Evolutionary conservation across 169 alveolate genomes (phyloP).

Genomic region (Hepatocystis sp.): DNA sequence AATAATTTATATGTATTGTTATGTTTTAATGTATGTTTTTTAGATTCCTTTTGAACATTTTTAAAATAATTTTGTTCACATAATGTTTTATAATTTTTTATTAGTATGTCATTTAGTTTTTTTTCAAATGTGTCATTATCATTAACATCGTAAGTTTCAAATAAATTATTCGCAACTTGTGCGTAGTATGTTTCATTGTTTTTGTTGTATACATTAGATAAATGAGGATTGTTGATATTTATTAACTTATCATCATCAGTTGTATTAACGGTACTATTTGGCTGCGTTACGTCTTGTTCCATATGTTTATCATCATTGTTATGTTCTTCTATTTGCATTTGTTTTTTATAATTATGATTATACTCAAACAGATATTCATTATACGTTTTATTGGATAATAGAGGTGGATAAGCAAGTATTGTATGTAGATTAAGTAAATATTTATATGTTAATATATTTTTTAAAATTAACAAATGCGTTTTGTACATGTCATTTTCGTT

Average conservation of each 20-base stretch:
- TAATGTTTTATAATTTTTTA: slow-evolving; percentile 13
- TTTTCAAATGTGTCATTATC: slow-evolving; percentile 12
- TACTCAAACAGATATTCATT: slow-evolving; percentile 34
- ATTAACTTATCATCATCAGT: no score
- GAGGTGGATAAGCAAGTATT: slow-evolving; percentile 31
- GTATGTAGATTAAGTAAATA: slow-evolving; percentile 57
- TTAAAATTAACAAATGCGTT: slow-evolving; percentile 27
- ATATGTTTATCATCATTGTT: background rate
- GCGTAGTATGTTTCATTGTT: no score
- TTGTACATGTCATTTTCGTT: slow-evolving; percentile 27
- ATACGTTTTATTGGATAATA: slow-evolving; percentile 24
- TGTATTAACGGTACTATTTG: no score
- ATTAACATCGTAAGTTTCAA: no score
- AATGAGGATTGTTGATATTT: no score
- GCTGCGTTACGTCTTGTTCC: no score
- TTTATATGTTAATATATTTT: slow-evolving; percentile 49
- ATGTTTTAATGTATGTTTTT: background rate
- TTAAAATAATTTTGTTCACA: slow-evolving; percentile 10
- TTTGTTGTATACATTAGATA: no score
- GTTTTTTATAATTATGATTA: background rate
- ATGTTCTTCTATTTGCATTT: background rate
- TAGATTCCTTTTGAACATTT: background rate
- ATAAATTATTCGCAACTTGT: no score
- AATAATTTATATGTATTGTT: slow-evolving; percentile 9
- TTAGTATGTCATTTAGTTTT: slow-evolving; percentile 22